phyloP scores from a whole-genome alignment of 352 stramenopile species.

The Globisporangium sylvaticum region DNA sequence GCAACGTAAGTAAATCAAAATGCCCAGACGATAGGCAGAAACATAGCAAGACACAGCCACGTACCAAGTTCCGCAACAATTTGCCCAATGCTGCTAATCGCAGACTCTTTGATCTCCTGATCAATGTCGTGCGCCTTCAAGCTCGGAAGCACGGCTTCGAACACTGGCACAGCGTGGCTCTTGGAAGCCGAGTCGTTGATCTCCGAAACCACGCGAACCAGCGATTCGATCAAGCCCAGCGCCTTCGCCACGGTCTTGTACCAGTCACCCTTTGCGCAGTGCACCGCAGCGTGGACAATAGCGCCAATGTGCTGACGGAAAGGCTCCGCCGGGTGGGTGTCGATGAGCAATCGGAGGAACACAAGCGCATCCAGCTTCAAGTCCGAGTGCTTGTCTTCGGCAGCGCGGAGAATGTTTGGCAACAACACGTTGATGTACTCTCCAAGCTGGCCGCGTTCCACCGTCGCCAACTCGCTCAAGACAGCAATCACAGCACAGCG shows the following conservation, averaged over 20 bases:
- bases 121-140: conserved; percentile 96
- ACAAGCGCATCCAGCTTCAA: conserved; percentile 95
- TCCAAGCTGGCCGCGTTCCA: conserved; percentile 69
- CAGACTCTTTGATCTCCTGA: conserved; percentile 98
- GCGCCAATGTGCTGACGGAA: conserved; percentile 79
- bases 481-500: conserved; percentile 82
- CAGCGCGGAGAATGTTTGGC: conserved; percentile 79
- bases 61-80: conserved; percentile 75
- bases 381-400: conserved; percentile 90
- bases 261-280: conserved; percentile 94
- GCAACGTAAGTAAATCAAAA: conserved; percentile 46
- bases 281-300: conserved; percentile 86
- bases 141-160: conserved; percentile 91
- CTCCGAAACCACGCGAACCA: conserved; percentile 82
- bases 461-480: conserved; percentile 78
- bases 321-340: conserved; percentile 79
- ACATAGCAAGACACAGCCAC: conserved; percentile 9
- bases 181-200: conserved; percentile 32
- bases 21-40: not conserved
- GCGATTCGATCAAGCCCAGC: conserved; percentile 89
- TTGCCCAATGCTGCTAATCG: conserved; percentile 89
- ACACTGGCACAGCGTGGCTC: conserved; percentile 80
- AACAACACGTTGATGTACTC: conserved; percentile 71
- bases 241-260: conserved; percentile 98
- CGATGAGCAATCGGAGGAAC: conserved; percentile 92